These are phyloP conservation scores for Fusarium odoratissimum DNA, from an alignment of 2,329 filamentous ascomycete species.

Conservation along the genomic window DNA sequence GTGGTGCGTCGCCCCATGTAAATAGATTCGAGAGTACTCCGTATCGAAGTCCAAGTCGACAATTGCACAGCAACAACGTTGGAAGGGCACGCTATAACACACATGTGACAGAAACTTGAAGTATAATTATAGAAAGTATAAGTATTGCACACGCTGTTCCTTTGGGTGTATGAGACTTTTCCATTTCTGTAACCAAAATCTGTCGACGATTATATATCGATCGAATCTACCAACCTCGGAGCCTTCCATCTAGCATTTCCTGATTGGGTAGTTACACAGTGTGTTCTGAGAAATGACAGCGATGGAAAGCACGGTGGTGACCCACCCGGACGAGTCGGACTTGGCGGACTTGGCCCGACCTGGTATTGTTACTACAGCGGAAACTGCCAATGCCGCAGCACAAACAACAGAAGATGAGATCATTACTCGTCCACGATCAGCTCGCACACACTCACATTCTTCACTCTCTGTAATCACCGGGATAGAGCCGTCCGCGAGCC, in stretches of 20 bases:
- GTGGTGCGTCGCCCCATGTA: neutral
- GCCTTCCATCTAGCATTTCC: neutral
- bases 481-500: neutral
- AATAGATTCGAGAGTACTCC: neutral
- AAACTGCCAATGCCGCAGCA: constrained; percentile 3
- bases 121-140: neutral
- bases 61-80: neutral
- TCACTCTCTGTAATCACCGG: neutral
- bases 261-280: neutral
- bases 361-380: neutral
- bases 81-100: neutral
- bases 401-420: constrained; percentile 25
- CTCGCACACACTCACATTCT: neutral
- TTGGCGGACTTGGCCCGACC: neutral
- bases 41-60: neutral
- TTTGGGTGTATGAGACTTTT: neutral
- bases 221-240: neutral
- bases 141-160: neutral
- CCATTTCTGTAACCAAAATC: neutral
- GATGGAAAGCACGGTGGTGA: neutral
- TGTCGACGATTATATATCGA: neutral
- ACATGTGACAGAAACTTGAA: neutral
- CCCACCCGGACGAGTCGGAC: constrained; percentile 9
- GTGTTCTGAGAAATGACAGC: neutral
- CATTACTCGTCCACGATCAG: constrained; percentile 11